Evolutionary conservation across 768 basidiomycete genomes (phyloP).

Genomic region (Mycena indigotica): DNA sequence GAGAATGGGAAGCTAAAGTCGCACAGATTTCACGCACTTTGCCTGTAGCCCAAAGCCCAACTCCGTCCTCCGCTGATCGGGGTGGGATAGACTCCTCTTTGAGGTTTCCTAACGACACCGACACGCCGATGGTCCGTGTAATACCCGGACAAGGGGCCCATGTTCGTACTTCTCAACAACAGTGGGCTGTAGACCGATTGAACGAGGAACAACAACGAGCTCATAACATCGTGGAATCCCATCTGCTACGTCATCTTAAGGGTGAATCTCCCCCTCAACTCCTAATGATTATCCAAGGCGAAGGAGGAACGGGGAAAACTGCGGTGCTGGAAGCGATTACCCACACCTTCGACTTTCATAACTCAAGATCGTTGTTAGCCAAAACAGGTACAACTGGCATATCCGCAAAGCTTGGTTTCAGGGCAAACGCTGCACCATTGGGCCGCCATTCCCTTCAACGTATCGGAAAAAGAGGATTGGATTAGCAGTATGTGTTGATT

Average conservation of each 20-base stretch:
- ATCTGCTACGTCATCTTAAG: constrained; percentile 25
- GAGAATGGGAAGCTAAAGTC: too few relatives aligned
- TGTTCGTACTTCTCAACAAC: too few relatives aligned
- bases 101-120: too few relatives aligned
- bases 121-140: background rate
- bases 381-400: constrained; percentile 44
- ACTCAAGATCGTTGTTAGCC: constrained; percentile 19
- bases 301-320: constrained; percentile 49
- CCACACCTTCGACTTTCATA: constrained; percentile 28
- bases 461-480: constrained; percentile 10
- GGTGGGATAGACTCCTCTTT: too few relatives aligned
- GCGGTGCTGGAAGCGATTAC: constrained; percentile 40
- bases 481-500: too few relatives aligned
- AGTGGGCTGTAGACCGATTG: too few relatives aligned
- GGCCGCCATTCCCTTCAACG: constrained; percentile 27
- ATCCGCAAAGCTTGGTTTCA: constrained; percentile 41
- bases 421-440: constrained; percentile 38
- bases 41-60: too few relatives aligned
- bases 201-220: constrained; percentile 37
- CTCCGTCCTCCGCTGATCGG: background rate
- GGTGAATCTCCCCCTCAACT: constrained; percentile 30
- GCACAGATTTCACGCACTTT: too few relatives aligned
- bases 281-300: constrained; percentile 41
- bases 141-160: background rate
- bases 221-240: constrained; percentile 36